These are phyloP conservation scores for Cryphonectria carpinicola DNA, from an alignment of 2,329 filamentous ascomycete genomes.

Conservation along the genomic window DNA sequence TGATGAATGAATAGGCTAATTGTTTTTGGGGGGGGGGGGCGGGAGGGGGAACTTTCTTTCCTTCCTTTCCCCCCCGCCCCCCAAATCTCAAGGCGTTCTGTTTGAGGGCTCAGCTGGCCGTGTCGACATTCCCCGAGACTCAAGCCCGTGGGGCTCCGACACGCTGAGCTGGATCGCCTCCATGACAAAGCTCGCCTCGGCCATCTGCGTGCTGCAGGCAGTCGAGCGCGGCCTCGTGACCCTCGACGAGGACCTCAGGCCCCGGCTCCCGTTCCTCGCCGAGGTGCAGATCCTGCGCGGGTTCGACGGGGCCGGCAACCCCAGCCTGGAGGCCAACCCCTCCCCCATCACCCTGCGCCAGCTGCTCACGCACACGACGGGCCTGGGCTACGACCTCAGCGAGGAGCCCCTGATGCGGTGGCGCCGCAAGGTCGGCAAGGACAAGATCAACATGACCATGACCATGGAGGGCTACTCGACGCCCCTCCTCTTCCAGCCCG, in stretches of 20 bases:
- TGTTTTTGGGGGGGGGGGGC: too few relatives aligned
- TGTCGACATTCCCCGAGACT: constrained; percentile 36
- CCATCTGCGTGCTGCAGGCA: constrained; percentile 44
- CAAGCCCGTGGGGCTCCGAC: constrained; percentile 38
- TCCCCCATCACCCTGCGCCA: constrained; percentile 49
- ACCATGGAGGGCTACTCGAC: constrained; percentile 32
- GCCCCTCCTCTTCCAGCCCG: constrained; percentile 39
- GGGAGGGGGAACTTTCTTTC: neutral
- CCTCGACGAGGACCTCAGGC: constrained; percentile 44
- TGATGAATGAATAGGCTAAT: neutral
- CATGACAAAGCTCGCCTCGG: constrained; percentile 49
- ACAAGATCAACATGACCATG: constrained; percentile 16
- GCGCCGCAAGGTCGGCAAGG: constrained; percentile 18
- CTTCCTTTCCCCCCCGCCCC: neutral
- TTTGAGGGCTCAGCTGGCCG: constrained; percentile 44
- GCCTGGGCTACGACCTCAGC: constrained; percentile 46
- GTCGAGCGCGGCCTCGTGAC: constrained; percentile 41
- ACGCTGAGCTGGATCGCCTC: constrained; percentile 41
- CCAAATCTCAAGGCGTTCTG: constrained; percentile 37
- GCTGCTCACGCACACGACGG: constrained; percentile 52
- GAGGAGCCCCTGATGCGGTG: constrained; percentile 29
- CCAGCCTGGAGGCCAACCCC: constrained; percentile 35
- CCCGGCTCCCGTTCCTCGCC: constrained; percentile 48
- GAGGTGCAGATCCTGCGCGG: constrained; percentile 47
- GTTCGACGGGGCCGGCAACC: constrained; percentile 40